Base-by-base conservation (phyloP, 129 eudicot genomes). In the Tanacetum coccineum region DNA sequence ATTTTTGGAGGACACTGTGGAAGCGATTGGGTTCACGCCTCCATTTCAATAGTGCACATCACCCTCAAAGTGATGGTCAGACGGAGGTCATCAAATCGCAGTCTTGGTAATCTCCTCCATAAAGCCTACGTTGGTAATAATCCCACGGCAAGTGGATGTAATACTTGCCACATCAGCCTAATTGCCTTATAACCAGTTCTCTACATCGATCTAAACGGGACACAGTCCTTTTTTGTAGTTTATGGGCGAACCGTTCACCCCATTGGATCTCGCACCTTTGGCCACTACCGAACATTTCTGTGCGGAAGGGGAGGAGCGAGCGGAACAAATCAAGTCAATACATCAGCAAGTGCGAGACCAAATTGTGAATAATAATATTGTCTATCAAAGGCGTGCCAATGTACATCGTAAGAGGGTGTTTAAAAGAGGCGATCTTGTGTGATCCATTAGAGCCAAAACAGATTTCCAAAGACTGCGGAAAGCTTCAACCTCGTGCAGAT, bases 21-120 rank as follows among this genome's bases (percentile, higher is more conserved):
- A 47, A 47, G 12, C 51, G 51, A 11, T 4, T 47, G n/a, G 51
- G 51, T 47, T 47, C 51, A 9, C 51, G 51, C n/a, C 51, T 47
- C 51, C 51, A 47, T 47, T 47, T 47, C 51, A 47, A 15, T 47
- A 47, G 51, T 47, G 51, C 51, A 47, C 51, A 47, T 47, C 51
- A 47, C 51, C 51, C 51, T 47, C 51, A 47, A 14, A 47, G 51
- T 47, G 51, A 47, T 14, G 51, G 51, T 47, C 51, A 47, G 51
- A 47, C 51, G 14, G 51, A 47, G n/a, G 51, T 47, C n/a, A 47
- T n/a, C 51, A 47, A 47, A 47, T 14, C 51, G 15, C 14, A 47
- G 13, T 9, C 51, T 47, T 9, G 51, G 51, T 4, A 47, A 47
- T 47, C 51, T 47, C n/a, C 51, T 47, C n/a, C 13, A 15, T 14